phyloP scores from a whole-genome alignment of 1,284 basidiomycete genomes.

The Leccinum solheimii region DNA sequence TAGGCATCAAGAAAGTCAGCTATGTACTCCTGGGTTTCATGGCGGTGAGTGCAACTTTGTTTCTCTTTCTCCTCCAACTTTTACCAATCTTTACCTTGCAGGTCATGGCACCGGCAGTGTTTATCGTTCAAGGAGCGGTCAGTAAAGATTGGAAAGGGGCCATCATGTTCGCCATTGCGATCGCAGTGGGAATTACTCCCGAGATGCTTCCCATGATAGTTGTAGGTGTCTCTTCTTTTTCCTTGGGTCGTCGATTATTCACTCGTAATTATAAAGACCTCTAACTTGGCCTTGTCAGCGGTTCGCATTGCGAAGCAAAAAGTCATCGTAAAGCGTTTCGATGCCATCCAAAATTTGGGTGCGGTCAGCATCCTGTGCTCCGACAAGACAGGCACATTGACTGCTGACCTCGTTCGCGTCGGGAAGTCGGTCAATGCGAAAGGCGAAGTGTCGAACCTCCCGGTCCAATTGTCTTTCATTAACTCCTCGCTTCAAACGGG shows the following conservation, averaged over 20 bases:
- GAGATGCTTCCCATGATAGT: constrained; percentile 38
- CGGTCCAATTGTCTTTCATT: constrained; percentile 28
- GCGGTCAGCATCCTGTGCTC: constrained; percentile 33
- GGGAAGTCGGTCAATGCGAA: constrained; percentile 28
- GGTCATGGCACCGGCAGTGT: constrained; percentile 34
- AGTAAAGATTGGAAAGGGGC: constrained; percentile 35
- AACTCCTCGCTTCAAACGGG: constrained; percentile 34
- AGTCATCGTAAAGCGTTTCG: constrained; percentile 36
- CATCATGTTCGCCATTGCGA: constrained; percentile 34
- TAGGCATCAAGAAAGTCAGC: constrained; percentile 35
- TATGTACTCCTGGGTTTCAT: constrained; percentile 35
- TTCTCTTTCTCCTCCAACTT: neutral
- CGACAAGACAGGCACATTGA: constrained; percentile 35
- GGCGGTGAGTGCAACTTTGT: constrained; percentile 21
- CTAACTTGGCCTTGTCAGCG: constrained; percentile 33
- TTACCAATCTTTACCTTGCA: constrained; percentile 2
- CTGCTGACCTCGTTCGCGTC: constrained; percentile 35
- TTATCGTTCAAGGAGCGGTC: constrained; percentile 33
- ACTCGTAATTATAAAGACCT: constrained; percentile 25
- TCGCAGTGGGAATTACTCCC: constrained; percentile 34
- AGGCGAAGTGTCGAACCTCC: constrained; percentile 28
- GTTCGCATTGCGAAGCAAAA: constrained; percentile 36
- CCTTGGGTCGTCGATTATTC: neutral
- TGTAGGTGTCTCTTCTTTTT: constrained; percentile 16
- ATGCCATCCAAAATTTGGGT: constrained; percentile 34